These are phyloP conservation scores for Lodderomyces jiufengensis DNA, from an alignment of 1,139 yeast genomes.

Conservation along the genomic window DNA sequence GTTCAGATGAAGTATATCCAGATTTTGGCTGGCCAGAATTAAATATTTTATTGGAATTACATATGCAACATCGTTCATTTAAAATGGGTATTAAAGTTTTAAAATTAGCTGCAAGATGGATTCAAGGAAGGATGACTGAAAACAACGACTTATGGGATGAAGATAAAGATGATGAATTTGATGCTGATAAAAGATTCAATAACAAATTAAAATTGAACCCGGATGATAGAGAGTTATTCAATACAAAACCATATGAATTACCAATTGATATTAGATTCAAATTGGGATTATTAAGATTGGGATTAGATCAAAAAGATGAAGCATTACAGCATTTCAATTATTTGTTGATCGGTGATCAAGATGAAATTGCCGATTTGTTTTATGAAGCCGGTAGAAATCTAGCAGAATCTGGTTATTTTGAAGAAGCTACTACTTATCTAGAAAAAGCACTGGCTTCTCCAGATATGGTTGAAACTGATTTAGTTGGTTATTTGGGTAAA, in stretches of 20 bases:
- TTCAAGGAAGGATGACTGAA: slow-evolving; percentile 68
- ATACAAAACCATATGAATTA: slow-evolving; percentile 40
- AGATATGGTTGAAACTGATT: slow-evolving; percentile 35
- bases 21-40: slow-evolving; percentile 84
- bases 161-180: slow-evolving; percentile 84
- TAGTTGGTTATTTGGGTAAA: slow-evolving; percentile 61
- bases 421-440: slow-evolving; percentile 69
- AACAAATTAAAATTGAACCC: slow-evolving; percentile 14
- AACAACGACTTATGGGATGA: slow-evolving; percentile 63
- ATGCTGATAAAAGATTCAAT: slow-evolving; percentile 49
- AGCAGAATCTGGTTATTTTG: slow-evolving; percentile 63
- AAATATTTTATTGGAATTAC: slow-evolving; percentile 77
- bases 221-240: slow-evolving; percentile 13
- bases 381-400: slow-evolving; percentile 73
- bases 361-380: slow-evolving; percentile 66
- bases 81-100: slow-evolving; percentile 59
- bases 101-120: slow-evolving; percentile 78
- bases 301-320: slow-evolving; percentile 60
- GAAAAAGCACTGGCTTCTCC: slow-evolving; percentile 46
- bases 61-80: slow-evolving; percentile 65
- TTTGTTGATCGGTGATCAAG: slow-evolving; percentile 55
- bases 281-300: slow-evolving; percentile 69
- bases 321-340: slow-evolving; percentile 63
- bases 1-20: slow-evolving; percentile 31
- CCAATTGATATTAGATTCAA: slow-evolving; percentile 88